Evolutionary conservation across 2,329 filamentous ascomycete genomes (phyloP).

Genomic region (Ceratocystis harringtonii): DNA sequence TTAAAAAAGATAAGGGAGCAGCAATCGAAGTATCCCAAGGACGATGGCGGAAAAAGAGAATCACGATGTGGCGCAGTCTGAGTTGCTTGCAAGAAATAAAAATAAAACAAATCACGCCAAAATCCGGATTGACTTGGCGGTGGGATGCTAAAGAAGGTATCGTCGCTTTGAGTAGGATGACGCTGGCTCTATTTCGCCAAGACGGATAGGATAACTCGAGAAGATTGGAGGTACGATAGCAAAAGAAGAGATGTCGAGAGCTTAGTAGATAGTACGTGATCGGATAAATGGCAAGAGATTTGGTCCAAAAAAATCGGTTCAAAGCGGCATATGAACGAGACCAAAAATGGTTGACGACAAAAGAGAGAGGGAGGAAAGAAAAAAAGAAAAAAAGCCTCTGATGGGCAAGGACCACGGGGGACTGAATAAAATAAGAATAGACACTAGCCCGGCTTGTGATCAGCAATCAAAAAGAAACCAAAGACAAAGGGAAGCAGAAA

Average conservation of each 20-base stretch:
- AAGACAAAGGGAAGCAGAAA: not conserved
- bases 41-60: not conserved
- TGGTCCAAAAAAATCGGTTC: not conserved
- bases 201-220: not conserved
- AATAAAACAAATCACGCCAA: not conserved
- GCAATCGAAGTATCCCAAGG: not conserved
- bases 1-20: not conserved
- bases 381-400: not conserved
- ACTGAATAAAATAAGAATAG: not conserved
- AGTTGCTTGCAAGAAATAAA: not conserved
- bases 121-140: not conserved
- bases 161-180: not conserved
- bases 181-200: not conserved
- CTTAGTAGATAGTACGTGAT: not conserved
- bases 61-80: not conserved
- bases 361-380: not conserved
- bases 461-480: not conserved
- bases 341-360: not conserved
- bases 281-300: constrained; percentile 1
- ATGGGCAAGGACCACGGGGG: not conserved
- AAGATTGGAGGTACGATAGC: not conserved
- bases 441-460: not conserved
- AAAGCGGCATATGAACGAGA: not conserved
- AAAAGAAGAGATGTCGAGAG: not conserved
- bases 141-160: not conserved